Evolutionary conservation across 345 rosid species (phyloP).

Genomic region (Syzygium oleosum): DNA sequence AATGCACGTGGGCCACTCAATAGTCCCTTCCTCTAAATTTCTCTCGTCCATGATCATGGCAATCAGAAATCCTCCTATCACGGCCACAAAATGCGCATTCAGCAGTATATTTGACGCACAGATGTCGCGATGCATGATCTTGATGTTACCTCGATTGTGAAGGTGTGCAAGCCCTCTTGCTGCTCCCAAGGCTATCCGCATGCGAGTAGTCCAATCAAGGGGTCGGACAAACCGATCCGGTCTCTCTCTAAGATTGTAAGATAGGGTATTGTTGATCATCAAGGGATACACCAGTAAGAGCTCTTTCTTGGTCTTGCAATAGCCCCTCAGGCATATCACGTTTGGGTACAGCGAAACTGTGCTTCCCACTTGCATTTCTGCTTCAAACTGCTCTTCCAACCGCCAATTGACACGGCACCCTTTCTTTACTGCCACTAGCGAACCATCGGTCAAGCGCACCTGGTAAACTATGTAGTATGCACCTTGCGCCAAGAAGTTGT

Average conservation of each 20-base stretch:
- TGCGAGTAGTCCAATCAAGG: not conserved
- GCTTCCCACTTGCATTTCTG: not conserved
- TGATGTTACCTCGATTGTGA: not conserved
- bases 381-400: too few relatives aligned
- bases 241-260: not conserved
- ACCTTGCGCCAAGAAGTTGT: too few relatives aligned
- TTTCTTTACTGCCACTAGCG: not conserved
- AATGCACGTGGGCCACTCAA: not conserved
- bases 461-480: too few relatives aligned
- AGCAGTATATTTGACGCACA: not conserved
- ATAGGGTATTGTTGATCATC: not conserved
- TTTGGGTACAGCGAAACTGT: not conserved
- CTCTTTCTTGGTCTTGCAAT: not conserved
- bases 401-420: too few relatives aligned
- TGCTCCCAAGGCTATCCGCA: not conserved
- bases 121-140: not conserved
- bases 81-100: not conserved
- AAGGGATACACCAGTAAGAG: not conserved
- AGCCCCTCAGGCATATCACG: not conserved
- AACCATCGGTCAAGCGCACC: not conserved
- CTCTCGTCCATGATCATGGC: not conserved
- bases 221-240: not conserved
- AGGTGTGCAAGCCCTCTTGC: not conserved
- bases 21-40: not conserved
- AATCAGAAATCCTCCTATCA: fast-evolving